Conservation (phyloP, 139 green algal genomes). For the Edaphochlamys debaryana region DNA sequence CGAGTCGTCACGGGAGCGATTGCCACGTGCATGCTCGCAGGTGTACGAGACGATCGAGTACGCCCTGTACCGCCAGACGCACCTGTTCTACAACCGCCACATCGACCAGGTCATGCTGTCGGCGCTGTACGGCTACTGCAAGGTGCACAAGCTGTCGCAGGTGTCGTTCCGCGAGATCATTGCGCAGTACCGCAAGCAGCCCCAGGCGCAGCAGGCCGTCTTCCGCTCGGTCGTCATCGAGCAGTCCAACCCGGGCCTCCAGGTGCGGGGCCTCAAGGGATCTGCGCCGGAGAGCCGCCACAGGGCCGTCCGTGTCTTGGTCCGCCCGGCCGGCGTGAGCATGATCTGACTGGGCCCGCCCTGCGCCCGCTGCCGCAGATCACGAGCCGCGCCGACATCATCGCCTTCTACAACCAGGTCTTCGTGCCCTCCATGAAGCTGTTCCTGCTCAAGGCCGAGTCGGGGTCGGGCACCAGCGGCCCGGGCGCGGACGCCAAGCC, state of each 20-base stretch:
- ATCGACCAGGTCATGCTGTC: conserved; percentile 92
- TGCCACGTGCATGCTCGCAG: conserved; percentile 45
- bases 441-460: conserved; percentile 52
- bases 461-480: too few species aligned
- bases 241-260: conserved; percentile 57
- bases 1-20: too few species aligned
- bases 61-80: conserved; percentile 78
- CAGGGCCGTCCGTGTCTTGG: too few species aligned
- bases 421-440: conserved; percentile 77
- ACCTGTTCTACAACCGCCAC: conserved; percentile 91
- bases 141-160: conserved; percentile 71
- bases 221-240: conserved; percentile 83
- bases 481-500: not conserved
- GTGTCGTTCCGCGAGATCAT: conserved; percentile 91
- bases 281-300: not conserved
- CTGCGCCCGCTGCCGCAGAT: not conserved
- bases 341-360: too few species aligned
- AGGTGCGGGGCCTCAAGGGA: not conserved
- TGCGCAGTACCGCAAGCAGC: conserved; percentile 81
- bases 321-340: too few species aligned
- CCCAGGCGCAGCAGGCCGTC: conserved; percentile 71
- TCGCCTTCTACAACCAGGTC: conserved; percentile 90
- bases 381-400: conserved; percentile 80
- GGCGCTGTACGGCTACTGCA: conserved; percentile 91
- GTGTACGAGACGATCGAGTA: conserved; percentile 74